Conservation (phyloP, 2,329 filamentous ascomycete genomes). For the Pseudocercospora eumusae region DNA sequence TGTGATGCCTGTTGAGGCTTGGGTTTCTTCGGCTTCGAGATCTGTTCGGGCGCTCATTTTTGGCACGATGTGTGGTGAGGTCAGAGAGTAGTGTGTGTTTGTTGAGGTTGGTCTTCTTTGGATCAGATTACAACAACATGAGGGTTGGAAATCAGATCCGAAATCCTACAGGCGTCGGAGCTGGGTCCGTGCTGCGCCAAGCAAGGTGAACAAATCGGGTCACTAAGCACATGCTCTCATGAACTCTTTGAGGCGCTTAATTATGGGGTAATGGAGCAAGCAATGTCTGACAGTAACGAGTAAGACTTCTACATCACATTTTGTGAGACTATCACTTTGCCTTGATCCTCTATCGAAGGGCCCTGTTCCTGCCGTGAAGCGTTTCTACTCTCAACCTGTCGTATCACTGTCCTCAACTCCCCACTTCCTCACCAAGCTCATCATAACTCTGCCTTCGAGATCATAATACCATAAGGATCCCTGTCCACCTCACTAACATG, state of each 20-base stretch:
- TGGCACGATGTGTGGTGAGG: no score
- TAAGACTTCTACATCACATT: neutral
- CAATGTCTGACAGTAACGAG: neutral
- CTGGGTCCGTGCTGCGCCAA: neutral
- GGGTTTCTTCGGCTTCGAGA: conserved; percentile 52
- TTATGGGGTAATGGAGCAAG: neutral
- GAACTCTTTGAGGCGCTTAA: no score
- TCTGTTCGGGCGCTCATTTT: conserved; percentile 50
- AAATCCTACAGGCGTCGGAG: neutral
- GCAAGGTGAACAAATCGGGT: neutral
- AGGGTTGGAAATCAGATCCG: neutral
- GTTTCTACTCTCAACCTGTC: no score
- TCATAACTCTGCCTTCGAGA: conserved; percentile 39
- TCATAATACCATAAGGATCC: conserved; percentile 83
- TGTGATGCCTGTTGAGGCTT: conserved; percentile 61
- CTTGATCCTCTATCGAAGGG: neutral
- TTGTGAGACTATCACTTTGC: neutral
- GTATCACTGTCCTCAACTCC: neutral
- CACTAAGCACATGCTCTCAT: no score
- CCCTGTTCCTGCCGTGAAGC: neutral
- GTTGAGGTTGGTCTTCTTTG: neutral
- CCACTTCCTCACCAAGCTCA: neutral
- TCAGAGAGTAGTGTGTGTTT: neutral
- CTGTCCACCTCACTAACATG: conserved; percentile 75
- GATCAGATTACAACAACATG: neutral